Conservation (phyloP, 495 filamentous ascomycete genomes). For the Talaromyces adpressus region DNA sequence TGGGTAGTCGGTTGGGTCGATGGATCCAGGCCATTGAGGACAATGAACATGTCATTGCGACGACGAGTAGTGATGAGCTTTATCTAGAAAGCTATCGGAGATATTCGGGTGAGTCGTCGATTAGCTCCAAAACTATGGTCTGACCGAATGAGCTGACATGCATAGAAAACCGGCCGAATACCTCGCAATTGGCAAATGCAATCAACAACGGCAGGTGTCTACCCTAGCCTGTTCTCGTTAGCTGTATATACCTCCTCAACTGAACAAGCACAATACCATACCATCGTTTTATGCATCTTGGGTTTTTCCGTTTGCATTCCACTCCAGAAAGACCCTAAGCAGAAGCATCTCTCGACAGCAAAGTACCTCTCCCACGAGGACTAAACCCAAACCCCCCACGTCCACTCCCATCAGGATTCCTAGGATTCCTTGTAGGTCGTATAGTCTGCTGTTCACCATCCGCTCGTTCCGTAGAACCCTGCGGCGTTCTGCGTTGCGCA, state of each 20-base stretch:
- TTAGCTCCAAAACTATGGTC: constrained; percentile 13
- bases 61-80: constrained; percentile 66
- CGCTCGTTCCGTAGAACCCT: constrained; percentile 26
- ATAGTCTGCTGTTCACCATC: constrained; percentile 27
- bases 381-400: constrained; percentile 64
- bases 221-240: constrained; percentile 22
- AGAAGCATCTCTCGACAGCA: neutral
- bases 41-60: constrained; percentile 65
- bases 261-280: neutral
- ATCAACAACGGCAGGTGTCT: constrained; percentile 50
- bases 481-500: constrained; percentile 44
- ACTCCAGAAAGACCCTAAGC: neutral
- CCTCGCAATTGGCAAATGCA: constrained; percentile 51
- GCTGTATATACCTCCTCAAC: neutral
- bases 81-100: constrained; percentile 68
- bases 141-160: neutral
- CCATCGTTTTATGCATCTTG: neutral
- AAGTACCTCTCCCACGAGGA: constrained; percentile 37
- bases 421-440: constrained; percentile 59
- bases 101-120: constrained; percentile 48
- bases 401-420: constrained; percentile 69
- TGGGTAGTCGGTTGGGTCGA: constrained; percentile 60
- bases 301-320: neutral
- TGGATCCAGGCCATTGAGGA: constrained; percentile 82
- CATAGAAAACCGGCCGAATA: constrained; percentile 54